These are phyloP conservation scores for Rubia occidens DNA, from an alignment of 305 asterid genomes.

Conservation along the genomic window DNA sequence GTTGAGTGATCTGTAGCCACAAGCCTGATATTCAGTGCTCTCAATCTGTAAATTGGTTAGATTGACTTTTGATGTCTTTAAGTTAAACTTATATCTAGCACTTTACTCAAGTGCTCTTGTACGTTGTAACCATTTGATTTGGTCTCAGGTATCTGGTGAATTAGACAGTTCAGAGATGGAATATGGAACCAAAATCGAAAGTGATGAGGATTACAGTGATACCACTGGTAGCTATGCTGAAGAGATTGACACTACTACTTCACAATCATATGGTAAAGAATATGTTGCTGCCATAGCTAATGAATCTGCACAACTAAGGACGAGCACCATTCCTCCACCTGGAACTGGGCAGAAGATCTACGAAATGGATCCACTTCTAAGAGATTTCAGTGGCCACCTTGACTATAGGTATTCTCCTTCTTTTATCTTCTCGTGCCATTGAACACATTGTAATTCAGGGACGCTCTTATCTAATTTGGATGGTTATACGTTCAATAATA, in stretches of 20 bases:
- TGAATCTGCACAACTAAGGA: constrained; percentile 50
- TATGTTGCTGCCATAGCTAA: constrained; percentile 29
- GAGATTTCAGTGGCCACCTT: constrained; percentile 58
- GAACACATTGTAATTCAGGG: not conserved
- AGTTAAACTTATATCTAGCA: not conserved
- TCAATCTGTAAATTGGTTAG: not conserved
- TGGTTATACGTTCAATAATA: not conserved
- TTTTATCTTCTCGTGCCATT: constrained; percentile 7
- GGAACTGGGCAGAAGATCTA: constrained; percentile 79
- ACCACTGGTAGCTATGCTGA: constrained; percentile 26
- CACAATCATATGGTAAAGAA: constrained; percentile 28
- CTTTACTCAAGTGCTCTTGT: not conserved
- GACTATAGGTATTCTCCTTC: constrained; percentile 56
- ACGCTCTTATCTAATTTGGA: not conserved
- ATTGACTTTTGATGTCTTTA: not conserved
- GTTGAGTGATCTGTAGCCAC: not conserved
- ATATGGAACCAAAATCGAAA: constrained; percentile 26
- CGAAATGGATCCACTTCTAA: constrained; percentile 82
- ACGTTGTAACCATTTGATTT: not conserved
- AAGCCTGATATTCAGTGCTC: not conserved
- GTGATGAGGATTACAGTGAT: constrained; percentile 26
- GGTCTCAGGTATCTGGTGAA: constrained; percentile 42
- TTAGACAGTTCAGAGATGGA: constrained; percentile 36
- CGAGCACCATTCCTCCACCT: constrained; percentile 62
- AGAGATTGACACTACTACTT: constrained; percentile 31